Conservation (phyloP, 176 grass and related monocot genomes). For the Carex parvula region DNA sequence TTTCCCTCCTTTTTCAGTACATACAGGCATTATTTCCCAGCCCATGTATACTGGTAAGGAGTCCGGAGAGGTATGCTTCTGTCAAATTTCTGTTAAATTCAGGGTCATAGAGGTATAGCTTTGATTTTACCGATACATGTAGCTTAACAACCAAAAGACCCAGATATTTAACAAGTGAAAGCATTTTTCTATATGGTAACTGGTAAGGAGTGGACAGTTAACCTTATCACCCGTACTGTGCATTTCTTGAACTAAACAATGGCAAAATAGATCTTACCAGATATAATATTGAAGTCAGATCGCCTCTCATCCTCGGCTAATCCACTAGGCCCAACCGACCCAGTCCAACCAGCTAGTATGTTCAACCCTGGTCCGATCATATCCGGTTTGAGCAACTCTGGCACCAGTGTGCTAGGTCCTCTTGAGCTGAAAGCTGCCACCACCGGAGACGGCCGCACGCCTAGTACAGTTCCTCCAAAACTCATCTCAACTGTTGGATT, state of each 20-base stretch:
- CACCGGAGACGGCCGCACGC: conserved; percentile 73
- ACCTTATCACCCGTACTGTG: neutral
- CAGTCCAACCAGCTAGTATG: conserved; percentile 81
- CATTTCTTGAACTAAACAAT: neutral
- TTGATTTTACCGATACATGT: neutral
- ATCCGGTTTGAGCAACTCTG: conserved; percentile 87
- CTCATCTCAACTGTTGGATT: conserved; percentile 39
- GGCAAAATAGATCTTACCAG: neutral
- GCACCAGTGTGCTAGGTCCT: conserved; percentile 59
- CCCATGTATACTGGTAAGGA: neutral
- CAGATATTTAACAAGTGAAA: neutral
- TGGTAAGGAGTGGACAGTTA: too few species aligned
- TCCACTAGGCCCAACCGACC: conserved; percentile 56
- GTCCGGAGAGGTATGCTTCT: neutral
- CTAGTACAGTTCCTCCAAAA: conserved; percentile 62
- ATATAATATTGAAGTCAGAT: conserved; percentile 23
- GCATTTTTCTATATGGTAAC: neutral
- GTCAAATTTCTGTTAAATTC: neutral
- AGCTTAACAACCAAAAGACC: neutral
- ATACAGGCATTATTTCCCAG: neutral
- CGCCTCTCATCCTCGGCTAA: conserved; percentile 52
- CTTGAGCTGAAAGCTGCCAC: conserved; percentile 92
- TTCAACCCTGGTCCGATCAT: conserved; percentile 82
- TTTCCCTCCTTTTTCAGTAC: neutral
- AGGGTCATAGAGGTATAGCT: neutral